Percentiles rank a stretch among this genome's conserved stretches.
These are phyloP conservation scores for Naganishia vaughanmartiniae DNA, from an alignment of 768 basidiomycete genomes.

Conservation along the genomic window DNA sequence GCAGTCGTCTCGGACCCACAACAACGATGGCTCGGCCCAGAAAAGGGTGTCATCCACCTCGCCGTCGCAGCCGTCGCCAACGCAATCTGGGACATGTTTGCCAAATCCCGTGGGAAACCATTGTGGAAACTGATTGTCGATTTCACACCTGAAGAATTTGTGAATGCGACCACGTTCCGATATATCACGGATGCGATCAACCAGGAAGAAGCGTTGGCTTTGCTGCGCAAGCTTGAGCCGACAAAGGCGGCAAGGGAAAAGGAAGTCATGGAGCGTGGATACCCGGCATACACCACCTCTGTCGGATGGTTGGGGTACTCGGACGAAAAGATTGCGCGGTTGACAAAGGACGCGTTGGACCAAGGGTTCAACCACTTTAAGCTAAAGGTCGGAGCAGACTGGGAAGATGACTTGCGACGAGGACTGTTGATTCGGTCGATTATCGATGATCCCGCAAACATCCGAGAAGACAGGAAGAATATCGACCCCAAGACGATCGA, in stretches of 20 bases:
- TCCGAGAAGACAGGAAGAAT: conserved; percentile 62
- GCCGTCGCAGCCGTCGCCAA: conserved; percentile 86
- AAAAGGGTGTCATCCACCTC: conserved; percentile 92
- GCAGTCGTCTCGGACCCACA: conserved; percentile 78
- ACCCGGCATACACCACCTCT: conserved; percentile 90
- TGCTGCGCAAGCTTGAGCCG: conserved; percentile 73
- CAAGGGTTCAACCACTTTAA: conserved; percentile 98
- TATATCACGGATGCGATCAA: conserved; percentile 94
- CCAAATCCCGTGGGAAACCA: conserved; percentile 66
- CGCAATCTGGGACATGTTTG: conserved; percentile 81
- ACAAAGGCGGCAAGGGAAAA: conserved; percentile 76
- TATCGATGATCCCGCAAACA: conserved; percentile 85
- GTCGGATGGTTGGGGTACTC: conserved; percentile 85
- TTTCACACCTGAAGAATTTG: conserved; percentile 66
- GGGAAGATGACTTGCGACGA: conserved; percentile 77
- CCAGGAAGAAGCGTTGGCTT: conserved; percentile 76
- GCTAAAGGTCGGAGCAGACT: conserved; percentile 91
- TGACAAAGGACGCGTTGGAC: conserved; percentile 79
- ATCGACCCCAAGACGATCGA: conserved; percentile 66
- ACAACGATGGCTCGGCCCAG: conserved; percentile 90
- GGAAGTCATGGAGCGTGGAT: conserved; percentile 68
- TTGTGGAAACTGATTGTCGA: conserved; percentile 92
- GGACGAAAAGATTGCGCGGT: conserved; percentile 82
- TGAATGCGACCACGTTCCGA: conserved; percentile 71
- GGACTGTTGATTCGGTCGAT: conserved; percentile 86